Conservation (phyloP, 768 basidiomycete species). For the Sarcomyxa edulis region DNA sequence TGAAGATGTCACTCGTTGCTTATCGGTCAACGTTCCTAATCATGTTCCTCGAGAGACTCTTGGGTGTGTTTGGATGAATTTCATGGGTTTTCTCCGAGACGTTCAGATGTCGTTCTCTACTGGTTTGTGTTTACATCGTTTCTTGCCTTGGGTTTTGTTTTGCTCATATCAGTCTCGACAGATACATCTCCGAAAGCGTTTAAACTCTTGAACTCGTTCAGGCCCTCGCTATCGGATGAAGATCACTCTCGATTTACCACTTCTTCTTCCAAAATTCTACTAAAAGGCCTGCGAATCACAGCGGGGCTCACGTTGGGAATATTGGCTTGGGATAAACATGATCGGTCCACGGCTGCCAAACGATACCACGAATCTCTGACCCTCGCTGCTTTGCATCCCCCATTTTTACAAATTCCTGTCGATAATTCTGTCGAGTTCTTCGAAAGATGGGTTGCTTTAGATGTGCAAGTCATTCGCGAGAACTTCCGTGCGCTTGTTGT, state of each 20-base stretch:
- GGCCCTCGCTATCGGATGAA: conserved; percentile 12
- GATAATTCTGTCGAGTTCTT: conserved; percentile 13
- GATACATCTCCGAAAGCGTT: conserved; percentile 21
- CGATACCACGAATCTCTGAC: conserved; percentile 25
- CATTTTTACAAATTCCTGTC: conserved; percentile 11
- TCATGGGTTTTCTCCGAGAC: conserved; percentile 21
- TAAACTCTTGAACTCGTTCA: conserved; percentile 22
- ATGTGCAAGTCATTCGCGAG: conserved; percentile 15
- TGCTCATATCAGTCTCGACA: no score
- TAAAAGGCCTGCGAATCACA: conserved; percentile 26
- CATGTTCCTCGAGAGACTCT: conserved; percentile 19
- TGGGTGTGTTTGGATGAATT: conserved; percentile 20
- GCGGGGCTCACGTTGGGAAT: conserved; percentile 23
- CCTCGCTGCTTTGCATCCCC: conserved; percentile 18
- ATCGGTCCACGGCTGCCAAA: conserved; percentile 26
- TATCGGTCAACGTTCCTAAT: conserved; percentile 11
- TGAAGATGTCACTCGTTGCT: no score
- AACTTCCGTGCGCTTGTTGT: conserved; percentile 18
- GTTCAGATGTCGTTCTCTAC: conserved; percentile 14
- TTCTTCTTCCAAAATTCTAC: conserved; percentile 14
- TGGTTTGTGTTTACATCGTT: no score
- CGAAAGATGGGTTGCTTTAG: conserved; percentile 15
- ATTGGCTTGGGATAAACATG: conserved; percentile 24
- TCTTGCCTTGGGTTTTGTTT: no score
- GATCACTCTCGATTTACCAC: conserved; percentile 18